Base-by-base conservation (phyloP, 2,329 filamentous ascomycete genomes). In the Xenoacremonium recifei region DNA sequence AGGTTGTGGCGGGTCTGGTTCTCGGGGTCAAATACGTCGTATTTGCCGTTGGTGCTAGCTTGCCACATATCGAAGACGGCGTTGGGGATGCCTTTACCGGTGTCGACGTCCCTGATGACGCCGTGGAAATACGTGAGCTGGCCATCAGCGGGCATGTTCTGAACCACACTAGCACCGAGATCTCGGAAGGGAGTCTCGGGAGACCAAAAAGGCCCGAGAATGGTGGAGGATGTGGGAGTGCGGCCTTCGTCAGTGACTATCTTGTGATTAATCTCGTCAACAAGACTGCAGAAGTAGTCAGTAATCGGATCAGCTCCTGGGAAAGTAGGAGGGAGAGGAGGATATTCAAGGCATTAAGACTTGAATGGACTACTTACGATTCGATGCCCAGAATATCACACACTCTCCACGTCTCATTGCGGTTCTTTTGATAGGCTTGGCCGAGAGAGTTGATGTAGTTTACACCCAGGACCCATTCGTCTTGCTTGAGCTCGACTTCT, bases 21-120 rank as follows among this genome's bases (percentile, higher is more conserved):
- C 42, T 82, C 76, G 1, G 83, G 84, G 64, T 89, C 85, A 66
- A 87, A 83, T 74, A 85, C 81, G 60, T 87, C 84, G 72, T 89
- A 89, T 62, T 84, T 82, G 63, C 84, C 85, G 69, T 88, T 89
- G 64, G 82, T 73, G 51, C 79, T 84, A 37, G 85, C 84, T 62
- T 89, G 83, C 85, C 85, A 89, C 71, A 89, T 84, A 61, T 89
- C 86, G 57, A 89, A 80, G 50, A 87, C 81, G 53, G 84, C 85
- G 57, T 74, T 71, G 40, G 75, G 75, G 56, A 89, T 82, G 48
- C 80, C 80, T 67, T 78, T 76, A 59, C 80, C 79, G 44, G 83
- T 86, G 49, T 78, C 70, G 52, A 84, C 70, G 58, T 87, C 82
- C 36, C 66, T 75, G 59, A 89, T 76, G 35, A 75, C 70, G 53